These are phyloP conservation scores for Corylus heterophylla DNA, from an alignment of 306 rosid genomes.

Conservation along the genomic window DNA sequence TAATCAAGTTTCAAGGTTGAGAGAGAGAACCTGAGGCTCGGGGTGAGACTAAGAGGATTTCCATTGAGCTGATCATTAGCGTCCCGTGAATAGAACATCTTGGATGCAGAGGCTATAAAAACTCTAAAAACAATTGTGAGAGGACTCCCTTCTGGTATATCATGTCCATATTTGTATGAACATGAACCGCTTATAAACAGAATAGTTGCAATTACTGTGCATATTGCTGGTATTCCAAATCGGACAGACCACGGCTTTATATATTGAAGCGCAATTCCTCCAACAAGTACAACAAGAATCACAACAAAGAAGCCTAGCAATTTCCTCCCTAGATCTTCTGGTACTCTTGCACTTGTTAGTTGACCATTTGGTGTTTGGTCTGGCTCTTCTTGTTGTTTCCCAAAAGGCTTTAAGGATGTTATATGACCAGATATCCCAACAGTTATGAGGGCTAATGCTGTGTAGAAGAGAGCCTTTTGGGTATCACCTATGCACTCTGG, in stretches of 20 bases:
- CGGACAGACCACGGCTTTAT: slow-evolving; percentile 25
- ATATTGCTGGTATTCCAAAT: slow-evolving; percentile 23
- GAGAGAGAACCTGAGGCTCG: slow-evolving; percentile 17
- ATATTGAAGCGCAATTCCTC: slow-evolving; percentile 13
- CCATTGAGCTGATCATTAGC: slow-evolving; percentile 1
- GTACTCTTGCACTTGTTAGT: too few relatives aligned
- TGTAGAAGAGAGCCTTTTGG: slow-evolving; percentile 4
- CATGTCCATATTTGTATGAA: neutral
- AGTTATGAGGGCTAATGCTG: slow-evolving; percentile 9
- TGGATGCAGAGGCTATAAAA: slow-evolving; percentile 30
- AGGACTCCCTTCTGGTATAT: slow-evolving; percentile 25
- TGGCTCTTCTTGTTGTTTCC: neutral
- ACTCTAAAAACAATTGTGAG: slow-evolving; percentile 28
- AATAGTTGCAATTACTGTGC: slow-evolving; percentile 10
- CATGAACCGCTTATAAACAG: slow-evolving; percentile 26
- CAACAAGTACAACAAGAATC: slow-evolving; percentile 8
- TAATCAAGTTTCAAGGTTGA: too few relatives aligned
- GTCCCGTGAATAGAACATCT: neutral
- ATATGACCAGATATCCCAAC: slow-evolving; percentile 1
- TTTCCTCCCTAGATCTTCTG: too few relatives aligned
- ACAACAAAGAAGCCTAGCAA: neutral
- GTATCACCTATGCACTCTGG: neutral
- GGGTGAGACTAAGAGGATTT: neutral
- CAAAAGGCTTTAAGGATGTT: neutral
- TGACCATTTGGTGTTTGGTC: neutral